These are phyloP conservation scores for Erysiphe pulchra DNA, from an alignment of 2,329 filamentous ascomycete species.

Conservation along the genomic window DNA sequence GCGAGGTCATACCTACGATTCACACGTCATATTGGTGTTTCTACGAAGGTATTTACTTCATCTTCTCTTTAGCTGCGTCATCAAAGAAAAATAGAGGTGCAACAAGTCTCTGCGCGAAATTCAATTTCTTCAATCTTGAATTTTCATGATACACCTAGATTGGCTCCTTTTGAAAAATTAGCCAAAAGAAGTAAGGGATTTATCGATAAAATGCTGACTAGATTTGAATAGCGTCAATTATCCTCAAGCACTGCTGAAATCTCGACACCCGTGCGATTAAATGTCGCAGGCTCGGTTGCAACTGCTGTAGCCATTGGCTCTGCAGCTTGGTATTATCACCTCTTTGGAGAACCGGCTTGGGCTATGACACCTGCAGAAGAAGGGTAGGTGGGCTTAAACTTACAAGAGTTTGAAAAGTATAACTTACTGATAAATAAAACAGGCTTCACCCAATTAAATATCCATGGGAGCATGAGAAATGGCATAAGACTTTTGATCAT, in stretches of 20 bases:
- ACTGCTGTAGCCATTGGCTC: conserved; percentile 71
- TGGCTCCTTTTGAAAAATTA: not conserved
- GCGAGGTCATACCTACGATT: conserved; percentile 76
- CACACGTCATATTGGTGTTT: conserved; percentile 57
- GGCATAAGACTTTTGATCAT: conserved; percentile 91
- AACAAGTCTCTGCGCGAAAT: not conserved
- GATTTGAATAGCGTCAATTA: conserved; percentile 25
- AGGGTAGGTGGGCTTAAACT: conserved; percentile 40
- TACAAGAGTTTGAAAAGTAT: not conserved
- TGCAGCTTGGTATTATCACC: conserved; percentile 90
- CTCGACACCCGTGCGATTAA: conserved; percentile 56
- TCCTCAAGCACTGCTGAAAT: conserved; percentile 26
- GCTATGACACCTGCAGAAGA: conserved; percentile 89
- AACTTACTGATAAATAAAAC: conserved; percentile 10
- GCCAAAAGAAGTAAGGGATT: not conserved
- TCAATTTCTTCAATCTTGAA: not conserved
- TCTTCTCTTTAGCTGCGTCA: not conserved
- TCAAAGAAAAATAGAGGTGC: not conserved
- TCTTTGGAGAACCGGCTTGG: conserved; percentile 69
- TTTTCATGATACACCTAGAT: not conserved
- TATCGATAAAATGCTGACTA: conserved; percentile 15
- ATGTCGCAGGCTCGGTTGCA: conserved; percentile 64
- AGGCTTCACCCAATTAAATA: conserved; percentile 83
- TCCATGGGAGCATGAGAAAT: conserved; percentile 86
- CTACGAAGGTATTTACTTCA: not conserved